These are phyloP conservation scores for Capsicum rhomboideum DNA, from an alignment of 257 asterid species.

Conservation along the genomic window DNA sequence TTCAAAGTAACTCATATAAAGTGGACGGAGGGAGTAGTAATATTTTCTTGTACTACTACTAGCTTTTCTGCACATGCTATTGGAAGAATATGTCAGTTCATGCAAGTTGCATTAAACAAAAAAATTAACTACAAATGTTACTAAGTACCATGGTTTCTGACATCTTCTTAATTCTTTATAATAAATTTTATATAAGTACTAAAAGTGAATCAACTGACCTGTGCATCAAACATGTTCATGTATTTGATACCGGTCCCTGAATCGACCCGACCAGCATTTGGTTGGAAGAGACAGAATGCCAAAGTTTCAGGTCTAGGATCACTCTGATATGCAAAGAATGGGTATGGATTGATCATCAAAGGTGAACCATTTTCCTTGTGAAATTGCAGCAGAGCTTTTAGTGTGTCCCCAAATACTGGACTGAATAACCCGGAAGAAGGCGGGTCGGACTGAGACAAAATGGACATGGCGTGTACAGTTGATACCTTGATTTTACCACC, in stretches of 20 bases:
- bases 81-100: background rate
- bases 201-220: conserved; percentile 33
- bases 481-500: conserved; percentile 88
- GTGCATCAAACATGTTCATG: conserved; percentile 99
- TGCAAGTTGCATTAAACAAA: background rate
- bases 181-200: background rate
- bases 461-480: conserved; percentile 83
- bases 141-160: background rate
- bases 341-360: conserved; percentile 91
- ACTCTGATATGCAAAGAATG: conserved; percentile 81
- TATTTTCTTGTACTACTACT: background rate
- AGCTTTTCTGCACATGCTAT: background rate
- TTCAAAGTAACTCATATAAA: too few relatives aligned
- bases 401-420: conserved; percentile 33
- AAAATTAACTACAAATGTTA: background rate
- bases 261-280: conserved; percentile 81
- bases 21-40: background rate
- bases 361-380: conserved; percentile 61
- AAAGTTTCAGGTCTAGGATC: conserved; percentile 81
- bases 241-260: conserved; percentile 64
- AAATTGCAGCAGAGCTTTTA: conserved; percentile 62
- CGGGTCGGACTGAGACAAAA: conserved; percentile 73
- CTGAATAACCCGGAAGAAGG: conserved; percentile 74
- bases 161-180: background rate
- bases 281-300: conserved; percentile 92